These are phyloP conservation scores for Pichia sp. DNA, from an alignment of 1,139 yeast genomes.

Conservation along the genomic window DNA sequence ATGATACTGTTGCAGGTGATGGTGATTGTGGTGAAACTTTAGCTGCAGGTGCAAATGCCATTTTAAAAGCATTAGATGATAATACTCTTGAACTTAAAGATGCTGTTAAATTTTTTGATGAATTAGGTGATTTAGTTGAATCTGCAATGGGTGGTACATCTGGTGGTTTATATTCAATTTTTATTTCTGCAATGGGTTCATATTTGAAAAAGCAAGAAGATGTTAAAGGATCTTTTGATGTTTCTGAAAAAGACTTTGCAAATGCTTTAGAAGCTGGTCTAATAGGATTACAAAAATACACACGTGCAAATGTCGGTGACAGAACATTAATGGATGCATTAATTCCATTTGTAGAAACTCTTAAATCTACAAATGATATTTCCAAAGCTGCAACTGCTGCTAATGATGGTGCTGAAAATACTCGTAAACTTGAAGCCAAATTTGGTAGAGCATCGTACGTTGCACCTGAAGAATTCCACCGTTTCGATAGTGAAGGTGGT, in stretches of 20 bases:
- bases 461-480: conserved; percentile 46
- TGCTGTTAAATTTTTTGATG: conserved; percentile 50
- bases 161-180: conserved; percentile 88
- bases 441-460: conserved; percentile 95
- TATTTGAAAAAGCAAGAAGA: conserved; percentile 35
- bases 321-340: conserved; percentile 84
- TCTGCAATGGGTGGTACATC: conserved; percentile 95
- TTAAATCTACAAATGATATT: conserved; percentile 43
- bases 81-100: conserved; percentile 38
- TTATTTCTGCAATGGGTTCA: conserved; percentile 58
- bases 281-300: conserved; percentile 65
- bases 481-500: conserved; percentile 44
- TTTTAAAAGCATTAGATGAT: conserved; percentile 46
- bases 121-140: conserved; percentile 73
- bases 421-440: conserved; percentile 70
- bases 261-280: conserved; percentile 47
- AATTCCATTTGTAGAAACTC: conserved; percentile 73
- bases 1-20: conserved; percentile 89
- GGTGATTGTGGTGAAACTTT: conserved; percentile 96
- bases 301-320: conserved; percentile 86
- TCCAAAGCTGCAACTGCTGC: conserved; percentile 63
- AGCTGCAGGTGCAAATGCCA: conserved; percentile 73
- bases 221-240: conserved; percentile 30
- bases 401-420: conserved; percentile 64
- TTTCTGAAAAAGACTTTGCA: conserved; percentile 36